These are phyloP conservation scores for Yamadazyma paraphyllophila DNA, from an alignment of 805 yeast species.

Conservation along the genomic window DNA sequence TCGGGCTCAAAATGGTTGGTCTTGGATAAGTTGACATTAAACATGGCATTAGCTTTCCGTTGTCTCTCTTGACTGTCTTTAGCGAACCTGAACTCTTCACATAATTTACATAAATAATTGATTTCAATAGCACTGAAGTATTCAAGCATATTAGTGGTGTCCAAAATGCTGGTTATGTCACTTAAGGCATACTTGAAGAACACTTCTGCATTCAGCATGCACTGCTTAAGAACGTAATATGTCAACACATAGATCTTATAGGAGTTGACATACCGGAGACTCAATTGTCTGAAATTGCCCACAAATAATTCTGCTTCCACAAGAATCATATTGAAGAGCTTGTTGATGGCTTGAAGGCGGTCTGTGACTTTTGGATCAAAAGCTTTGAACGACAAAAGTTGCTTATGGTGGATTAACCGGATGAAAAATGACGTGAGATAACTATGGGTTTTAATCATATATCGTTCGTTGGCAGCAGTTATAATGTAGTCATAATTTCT, in stretches of 20 bases:
- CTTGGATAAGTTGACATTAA: background rate
- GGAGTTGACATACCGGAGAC: constrained; percentile 38
- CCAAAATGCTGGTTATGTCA: constrained; percentile 28
- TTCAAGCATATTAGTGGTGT: constrained; percentile 39
- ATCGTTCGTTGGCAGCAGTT: constrained; percentile 36
- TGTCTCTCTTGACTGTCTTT: constrained; percentile 27
- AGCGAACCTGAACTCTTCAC: constrained; percentile 39
- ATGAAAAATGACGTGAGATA: constrained; percentile 39
- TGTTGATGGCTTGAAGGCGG: constrained; percentile 31
- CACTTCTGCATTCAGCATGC: constrained; percentile 38
- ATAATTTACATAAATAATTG: constrained; percentile 32
- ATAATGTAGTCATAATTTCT: constrained; percentile 36
- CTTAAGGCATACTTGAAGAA: constrained; percentile 31
- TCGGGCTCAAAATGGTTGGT: background rate
- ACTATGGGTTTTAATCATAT: constrained; percentile 41
- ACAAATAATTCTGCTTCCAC: constrained; percentile 42
- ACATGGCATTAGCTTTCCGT: constrained; percentile 8
- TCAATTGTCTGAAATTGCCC: constrained; percentile 39
- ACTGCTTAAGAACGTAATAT: constrained; percentile 38
- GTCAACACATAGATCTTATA: constrained; percentile 42
- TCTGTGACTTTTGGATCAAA: constrained; percentile 14
- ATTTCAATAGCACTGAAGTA: constrained; percentile 36
- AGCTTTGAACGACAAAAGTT: constrained; percentile 24
- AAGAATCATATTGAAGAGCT: constrained; percentile 29
- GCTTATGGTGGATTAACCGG: constrained; percentile 37